phyloP scores from a whole-genome alignment of 306 rosid genomes.

The Cicer cuneatum region DNA sequence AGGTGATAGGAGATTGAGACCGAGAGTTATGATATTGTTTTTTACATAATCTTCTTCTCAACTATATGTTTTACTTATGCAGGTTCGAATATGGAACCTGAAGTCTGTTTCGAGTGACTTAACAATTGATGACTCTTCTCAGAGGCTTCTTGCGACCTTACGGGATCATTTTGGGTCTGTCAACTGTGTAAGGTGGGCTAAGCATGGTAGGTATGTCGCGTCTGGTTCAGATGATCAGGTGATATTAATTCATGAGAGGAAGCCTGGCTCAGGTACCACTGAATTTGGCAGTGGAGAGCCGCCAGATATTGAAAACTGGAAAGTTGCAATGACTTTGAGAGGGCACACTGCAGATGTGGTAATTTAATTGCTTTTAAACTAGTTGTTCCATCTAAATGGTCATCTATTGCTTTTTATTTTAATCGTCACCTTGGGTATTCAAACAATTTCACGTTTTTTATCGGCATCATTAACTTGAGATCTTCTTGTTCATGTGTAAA shows the following conservation, averaged over 20 bases:
- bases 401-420: neutral
- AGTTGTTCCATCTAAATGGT: conserved; percentile 30
- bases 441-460: conserved; percentile 29
- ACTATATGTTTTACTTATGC: conserved; percentile 33
- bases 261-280: conserved; percentile 99
- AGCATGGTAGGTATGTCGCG: conserved; percentile 88
- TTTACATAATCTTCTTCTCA: neutral
- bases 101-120: conserved; percentile 75
- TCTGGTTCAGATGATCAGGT: conserved; percentile 98
- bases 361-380: conserved; percentile 60
- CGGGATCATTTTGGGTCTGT: conserved; percentile 99
- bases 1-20: conserved; percentile 29
- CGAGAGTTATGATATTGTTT: neutral
- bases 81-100: conserved; percentile 99
- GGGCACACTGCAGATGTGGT: conserved; percentile 99
- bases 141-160: conserved; percentile 95
- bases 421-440: neutral
- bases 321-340: conserved; percentile 93
- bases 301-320: conserved; percentile 98
- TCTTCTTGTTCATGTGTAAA: conserved; percentile 76
- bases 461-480: conserved; percentile 59
- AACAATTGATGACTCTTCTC: conserved; percentile 65
- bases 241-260: conserved; percentile 91
- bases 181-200: conserved; percentile 99
- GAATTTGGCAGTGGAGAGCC: conserved; percentile 99